phyloP scores from a whole-genome alignment of 345 rosid species.

The Lenwebbia sp. region DNA sequence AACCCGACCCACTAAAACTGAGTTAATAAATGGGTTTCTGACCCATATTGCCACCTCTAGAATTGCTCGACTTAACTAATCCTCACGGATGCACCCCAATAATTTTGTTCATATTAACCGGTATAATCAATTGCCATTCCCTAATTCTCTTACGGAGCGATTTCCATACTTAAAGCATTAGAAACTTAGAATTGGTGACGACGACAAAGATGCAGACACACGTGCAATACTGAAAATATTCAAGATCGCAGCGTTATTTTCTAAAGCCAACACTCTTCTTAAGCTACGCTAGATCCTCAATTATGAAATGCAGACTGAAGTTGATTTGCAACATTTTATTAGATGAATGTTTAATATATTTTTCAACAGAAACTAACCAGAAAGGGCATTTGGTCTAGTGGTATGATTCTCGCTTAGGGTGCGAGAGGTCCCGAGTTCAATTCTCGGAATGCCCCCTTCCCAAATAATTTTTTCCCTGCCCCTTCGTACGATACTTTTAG shows the following conservation, averaged over 20 bases:
- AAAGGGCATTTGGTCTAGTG: slow-evolving; percentile 80
- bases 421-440: slow-evolving; percentile 83
- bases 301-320: background rate
- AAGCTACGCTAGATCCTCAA: background rate
- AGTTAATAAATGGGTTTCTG: too few species aligned
- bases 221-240: background rate
- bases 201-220: background rate
- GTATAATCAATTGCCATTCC: too few species aligned
- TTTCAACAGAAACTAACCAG: too few species aligned
- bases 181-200: too few species aligned
- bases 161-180: too few species aligned
- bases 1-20: too few species aligned
- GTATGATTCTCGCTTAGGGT: slow-evolving; percentile 91
- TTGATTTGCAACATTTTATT: too few species aligned
- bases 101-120: too few species aligned
- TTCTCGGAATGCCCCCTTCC: slow-evolving; percentile 54
- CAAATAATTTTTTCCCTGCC: background rate
- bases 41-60: too few species aligned
- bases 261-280: background rate
- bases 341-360: accelerated
- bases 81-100: too few species aligned
- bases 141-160: too few species aligned
- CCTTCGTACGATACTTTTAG: background rate
- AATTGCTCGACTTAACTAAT: too few species aligned
- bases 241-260: background rate